A percentile compares a stretch with the other conserved stretches of the same genome.
These are phyloP conservation scores for Cutaneotrichosporon curvatum DNA, from an alignment of 1,284 basidiomycete genomes.

Conservation along the genomic window DNA sequence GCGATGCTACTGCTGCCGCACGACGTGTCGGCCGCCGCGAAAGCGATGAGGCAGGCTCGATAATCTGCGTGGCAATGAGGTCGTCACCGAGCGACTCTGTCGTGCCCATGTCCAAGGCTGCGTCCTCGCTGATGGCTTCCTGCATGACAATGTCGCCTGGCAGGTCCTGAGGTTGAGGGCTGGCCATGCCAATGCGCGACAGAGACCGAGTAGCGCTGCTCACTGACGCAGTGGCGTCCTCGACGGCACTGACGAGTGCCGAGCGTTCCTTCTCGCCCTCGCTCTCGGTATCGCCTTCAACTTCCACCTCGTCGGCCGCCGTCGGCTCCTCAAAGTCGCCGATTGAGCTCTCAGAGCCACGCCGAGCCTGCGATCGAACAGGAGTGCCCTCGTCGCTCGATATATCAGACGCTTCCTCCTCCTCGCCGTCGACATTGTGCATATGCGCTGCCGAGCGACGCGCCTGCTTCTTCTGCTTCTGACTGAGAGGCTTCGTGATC, in stretches of 20 bases:
- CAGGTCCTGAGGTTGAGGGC: constrained; percentile 4
- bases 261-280: not conserved
- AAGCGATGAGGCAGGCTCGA: not conserved
- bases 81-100: not conserved
- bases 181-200: not conserved
- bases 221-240: not conserved
- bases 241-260: constrained; percentile 4
- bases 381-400: constrained; percentile 16
- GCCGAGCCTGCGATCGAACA: not conserved
- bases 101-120: not conserved
- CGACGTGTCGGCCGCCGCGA: not conserved
- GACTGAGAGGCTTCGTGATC: constrained; percentile 25
- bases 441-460: constrained; percentile 28
- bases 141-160: constrained; percentile 13
- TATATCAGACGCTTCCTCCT: constrained; percentile 9
- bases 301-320: not conserved
- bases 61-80: constrained; percentile 5
- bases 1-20: not conserved
- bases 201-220: constrained; percentile 3
- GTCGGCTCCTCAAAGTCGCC: constrained; percentile 29
- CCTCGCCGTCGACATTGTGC: constrained; percentile 19
- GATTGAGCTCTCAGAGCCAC: constrained; percentile 31
- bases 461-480: constrained; percentile 21
- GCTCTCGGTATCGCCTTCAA: constrained; percentile 18
- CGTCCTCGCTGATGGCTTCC: constrained; percentile 17